phyloP scores from a whole-genome alignment of 2,329 filamentous ascomycete species.

The Onygenales sp. region DNA sequence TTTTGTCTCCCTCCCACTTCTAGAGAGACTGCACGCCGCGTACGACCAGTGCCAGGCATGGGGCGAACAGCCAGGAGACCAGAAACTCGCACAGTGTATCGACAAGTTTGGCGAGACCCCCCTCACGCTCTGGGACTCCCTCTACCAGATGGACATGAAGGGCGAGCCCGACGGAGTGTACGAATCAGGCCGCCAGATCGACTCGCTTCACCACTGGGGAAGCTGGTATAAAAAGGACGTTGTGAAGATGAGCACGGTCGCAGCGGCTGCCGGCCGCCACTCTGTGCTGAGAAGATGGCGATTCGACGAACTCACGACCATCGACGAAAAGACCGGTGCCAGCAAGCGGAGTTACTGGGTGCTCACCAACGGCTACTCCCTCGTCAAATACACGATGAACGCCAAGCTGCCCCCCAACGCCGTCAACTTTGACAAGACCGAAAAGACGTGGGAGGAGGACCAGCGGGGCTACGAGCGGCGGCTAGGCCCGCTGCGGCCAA shows the following conservation, averaged over 20 bases:
- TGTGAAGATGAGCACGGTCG: constrained; percentile 34
- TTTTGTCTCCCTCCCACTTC: constrained; percentile 32
- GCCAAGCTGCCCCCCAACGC: constrained; percentile 26
- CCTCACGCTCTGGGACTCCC: constrained; percentile 32
- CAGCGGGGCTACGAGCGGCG: constrained; percentile 30
- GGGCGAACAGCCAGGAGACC: constrained; percentile 35
- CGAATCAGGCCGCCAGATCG: constrained; percentile 34
- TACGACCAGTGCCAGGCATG: constrained; percentile 35
- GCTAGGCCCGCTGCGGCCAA: constrained; percentile 31
- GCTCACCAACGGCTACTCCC: constrained; percentile 35
- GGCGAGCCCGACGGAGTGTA: constrained; percentile 33
- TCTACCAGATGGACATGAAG: constrained; percentile 37
- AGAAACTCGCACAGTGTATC: constrained; percentile 36
- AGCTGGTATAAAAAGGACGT: constrained; percentile 37
- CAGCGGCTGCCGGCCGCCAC: constrained; percentile 30
- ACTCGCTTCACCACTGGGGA: constrained; percentile 36
- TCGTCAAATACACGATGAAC: constrained; percentile 33
- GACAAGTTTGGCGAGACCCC: constrained; percentile 29
- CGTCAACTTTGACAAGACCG: constrained; percentile 34
- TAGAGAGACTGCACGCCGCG: constrained; percentile 27
- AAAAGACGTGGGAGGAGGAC: constrained; percentile 37
- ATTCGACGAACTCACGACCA: constrained; percentile 30
- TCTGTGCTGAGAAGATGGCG: constrained; percentile 36
- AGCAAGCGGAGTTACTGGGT: constrained; percentile 32
- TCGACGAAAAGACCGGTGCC: constrained; percentile 26